Evolutionary conservation across 2,329 filamentous ascomycete genomes (phyloP).

Genomic region (Meredithiella fracta): DNA sequence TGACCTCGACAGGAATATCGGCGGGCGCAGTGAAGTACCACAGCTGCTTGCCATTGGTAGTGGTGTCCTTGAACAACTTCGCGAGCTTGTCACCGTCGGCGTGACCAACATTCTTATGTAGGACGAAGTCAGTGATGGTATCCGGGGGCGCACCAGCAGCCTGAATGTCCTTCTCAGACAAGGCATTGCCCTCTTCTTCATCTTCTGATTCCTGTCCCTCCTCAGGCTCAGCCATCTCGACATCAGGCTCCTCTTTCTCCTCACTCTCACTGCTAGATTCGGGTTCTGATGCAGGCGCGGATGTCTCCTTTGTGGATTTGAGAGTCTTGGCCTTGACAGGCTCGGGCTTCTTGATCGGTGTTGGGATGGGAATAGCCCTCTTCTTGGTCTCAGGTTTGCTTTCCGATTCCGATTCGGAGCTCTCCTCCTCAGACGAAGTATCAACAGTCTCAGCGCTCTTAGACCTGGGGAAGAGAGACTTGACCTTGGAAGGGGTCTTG

Average conservation of each 20-base stretch:
- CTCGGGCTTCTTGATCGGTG: conserved; percentile 15
- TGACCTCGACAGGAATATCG: conserved; percentile 48
- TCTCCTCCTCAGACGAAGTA: conserved; percentile 4
- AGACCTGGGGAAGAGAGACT: not conserved
- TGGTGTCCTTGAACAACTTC: conserved; percentile 40
- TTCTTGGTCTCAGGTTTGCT: conserved; percentile 19
- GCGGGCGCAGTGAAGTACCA: conserved; percentile 68
- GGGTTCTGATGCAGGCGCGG: conserved; percentile 16
- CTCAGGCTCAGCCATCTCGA: conserved; percentile 17
- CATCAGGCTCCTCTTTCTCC: conserved; percentile 16
- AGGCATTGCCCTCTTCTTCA: conserved; percentile 18
- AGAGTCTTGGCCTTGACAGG: not conserved
- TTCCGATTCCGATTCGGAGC: conserved; percentile 16
- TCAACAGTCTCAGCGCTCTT: conserved; percentile 9
- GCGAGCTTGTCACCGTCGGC: conserved; percentile 30
- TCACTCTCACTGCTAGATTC: conserved; percentile 7
- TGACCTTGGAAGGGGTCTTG: conserved; percentile 6
- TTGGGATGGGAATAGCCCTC: not conserved
- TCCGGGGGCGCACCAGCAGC: conserved; percentile 18
- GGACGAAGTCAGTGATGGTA: conserved; percentile 34
- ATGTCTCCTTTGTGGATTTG: conserved; percentile 8
- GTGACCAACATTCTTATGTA: conserved; percentile 31
- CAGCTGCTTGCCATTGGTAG: conserved; percentile 53
- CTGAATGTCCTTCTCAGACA: conserved; percentile 18
- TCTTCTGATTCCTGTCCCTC: conserved; percentile 17